These are phyloP conservation scores for Blastobotrys americana DNA, from an alignment of 805 yeast genomes.

Conservation along the genomic window DNA sequence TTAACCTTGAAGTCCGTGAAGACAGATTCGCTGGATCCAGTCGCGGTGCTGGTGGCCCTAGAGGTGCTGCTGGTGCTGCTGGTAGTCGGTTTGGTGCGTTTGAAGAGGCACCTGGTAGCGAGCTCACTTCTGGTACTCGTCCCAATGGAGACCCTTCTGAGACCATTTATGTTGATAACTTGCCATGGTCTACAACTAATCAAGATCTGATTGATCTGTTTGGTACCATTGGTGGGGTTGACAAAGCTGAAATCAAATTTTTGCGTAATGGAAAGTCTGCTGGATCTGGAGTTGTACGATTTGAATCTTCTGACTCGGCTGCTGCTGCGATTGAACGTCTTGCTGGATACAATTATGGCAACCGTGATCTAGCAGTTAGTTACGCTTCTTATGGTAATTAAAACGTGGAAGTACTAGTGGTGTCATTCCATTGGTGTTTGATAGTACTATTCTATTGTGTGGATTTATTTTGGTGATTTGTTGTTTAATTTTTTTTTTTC, in stretches of 20 bases:
- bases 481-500: not conserved
- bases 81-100: conserved; percentile 2
- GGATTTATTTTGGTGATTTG: not conserved
- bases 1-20: conserved; percentile 70
- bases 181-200: conserved; percentile 85
- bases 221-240: conserved; percentile 72
- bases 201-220: conserved; percentile 80
- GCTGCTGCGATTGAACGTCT: conserved; percentile 67
- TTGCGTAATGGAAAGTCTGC: conserved; percentile 57
- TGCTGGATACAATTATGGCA: conserved; percentile 78
- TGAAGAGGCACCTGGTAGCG: conserved; percentile 22
- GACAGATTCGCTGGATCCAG: conserved; percentile 40
- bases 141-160: conserved; percentile 57
- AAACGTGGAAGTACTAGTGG: not conserved
- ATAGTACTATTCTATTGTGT: not conserved
- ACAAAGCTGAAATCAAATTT: conserved; percentile 66
- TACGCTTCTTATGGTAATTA: conserved; percentile 44
- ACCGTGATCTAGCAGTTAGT: conserved; percentile 59
- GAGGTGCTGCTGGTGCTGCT: conserved; percentile 9
- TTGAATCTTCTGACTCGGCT: conserved; percentile 59
- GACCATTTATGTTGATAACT: conserved; percentile 61
- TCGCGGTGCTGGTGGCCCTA: too few species aligned
- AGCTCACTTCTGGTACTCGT: conserved; percentile 58
- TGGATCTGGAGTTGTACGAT: conserved; percentile 82
- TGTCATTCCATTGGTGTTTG: not conserved